Percentiles rank a stretch among this genome's conserved stretches.
These are phyloP conservation scores for Hemileccinum rubropunctum DNA, from an alignment of 768 basidiomycete genomes.

Conservation along the genomic window DNA sequence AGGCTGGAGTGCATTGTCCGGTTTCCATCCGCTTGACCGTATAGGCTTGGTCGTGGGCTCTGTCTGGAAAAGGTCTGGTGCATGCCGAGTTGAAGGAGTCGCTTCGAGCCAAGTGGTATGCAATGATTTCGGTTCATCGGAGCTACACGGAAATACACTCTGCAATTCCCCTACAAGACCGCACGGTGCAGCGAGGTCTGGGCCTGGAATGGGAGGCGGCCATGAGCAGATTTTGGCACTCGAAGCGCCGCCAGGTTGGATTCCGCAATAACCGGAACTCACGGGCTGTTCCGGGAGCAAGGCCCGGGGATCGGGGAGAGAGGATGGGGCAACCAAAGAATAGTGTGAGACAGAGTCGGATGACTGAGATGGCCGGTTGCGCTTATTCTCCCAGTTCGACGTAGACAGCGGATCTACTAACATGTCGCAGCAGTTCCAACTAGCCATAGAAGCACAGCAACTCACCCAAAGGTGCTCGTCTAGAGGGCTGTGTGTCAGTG, in stretches of 20 bases:
- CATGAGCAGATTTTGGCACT: conserved; percentile 19
- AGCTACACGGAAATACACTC: conserved; percentile 6
- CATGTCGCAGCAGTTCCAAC: conserved; percentile 3
- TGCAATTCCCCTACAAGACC: conserved; percentile 7
- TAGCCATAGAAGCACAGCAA: background rate
- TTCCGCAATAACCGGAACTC: conserved; percentile 7
- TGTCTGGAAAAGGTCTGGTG: conserved; percentile 1
- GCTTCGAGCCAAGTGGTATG: conserved; percentile 6
- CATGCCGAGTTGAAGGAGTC: conserved; percentile 13
- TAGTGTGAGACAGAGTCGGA: conserved; percentile 6
- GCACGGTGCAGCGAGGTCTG: background rate
- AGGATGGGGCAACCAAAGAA: conserved; percentile 5
- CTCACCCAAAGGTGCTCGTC: conserved; percentile 28
- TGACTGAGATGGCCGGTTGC: background rate
- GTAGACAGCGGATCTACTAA: conserved; percentile 27
- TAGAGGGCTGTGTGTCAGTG: conserved; percentile 1
- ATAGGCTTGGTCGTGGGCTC: conserved; percentile 1
- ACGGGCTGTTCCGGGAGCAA: conserved; percentile 10
- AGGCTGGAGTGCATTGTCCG: conserved; percentile 19
- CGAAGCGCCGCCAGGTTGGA: conserved; percentile 6
- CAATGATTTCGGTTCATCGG: conserved; percentile 4
- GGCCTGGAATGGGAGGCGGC: conserved; percentile 17
- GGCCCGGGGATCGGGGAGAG: conserved; percentile 14
- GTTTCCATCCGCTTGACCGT: conserved; percentile 14
- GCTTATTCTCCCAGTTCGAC: conserved; percentile 21